These are phyloP conservation scores for Cystofilobasidium bisporidii DNA, from an alignment of 768 basidiomycete species.

Conservation along the genomic window DNA sequence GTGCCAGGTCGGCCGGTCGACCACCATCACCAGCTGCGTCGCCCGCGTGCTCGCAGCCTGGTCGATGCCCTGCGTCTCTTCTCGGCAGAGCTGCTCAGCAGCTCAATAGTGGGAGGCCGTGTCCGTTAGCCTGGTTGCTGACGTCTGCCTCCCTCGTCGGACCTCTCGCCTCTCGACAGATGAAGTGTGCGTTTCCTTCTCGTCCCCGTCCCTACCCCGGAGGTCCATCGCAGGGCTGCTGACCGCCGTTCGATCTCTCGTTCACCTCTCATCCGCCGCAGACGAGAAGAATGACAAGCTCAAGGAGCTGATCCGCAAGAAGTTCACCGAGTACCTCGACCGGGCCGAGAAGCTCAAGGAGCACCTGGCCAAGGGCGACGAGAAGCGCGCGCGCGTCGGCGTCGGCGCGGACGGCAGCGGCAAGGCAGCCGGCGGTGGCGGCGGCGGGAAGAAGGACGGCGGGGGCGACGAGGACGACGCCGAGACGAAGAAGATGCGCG, in stretches of 20 bases:
- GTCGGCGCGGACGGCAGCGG: conserved; percentile 48
- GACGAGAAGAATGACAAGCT: conserved; percentile 94
- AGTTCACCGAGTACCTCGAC: conserved; percentile 82
- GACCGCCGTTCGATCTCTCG: too few relatives aligned
- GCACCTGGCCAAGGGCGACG: conserved; percentile 57
- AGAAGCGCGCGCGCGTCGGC: conserved; percentile 53
- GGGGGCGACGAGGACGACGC: conserved; percentile 81
- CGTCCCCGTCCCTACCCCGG: too few relatives aligned
- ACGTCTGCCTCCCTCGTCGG: not conserved
- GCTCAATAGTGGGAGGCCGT: too few relatives aligned
- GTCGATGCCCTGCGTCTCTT: too few relatives aligned
- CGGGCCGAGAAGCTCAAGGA: conserved; percentile 87
- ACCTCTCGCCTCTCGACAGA: conserved; percentile 1
- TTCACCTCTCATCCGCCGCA: too few relatives aligned
- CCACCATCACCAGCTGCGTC: too few relatives aligned
- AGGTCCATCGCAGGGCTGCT: too few relatives aligned
- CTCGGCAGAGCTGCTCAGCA: too few relatives aligned
- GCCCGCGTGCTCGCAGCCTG: too few relatives aligned
- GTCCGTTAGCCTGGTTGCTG: too few relatives aligned
- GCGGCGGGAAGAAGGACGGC: conserved; percentile 41
- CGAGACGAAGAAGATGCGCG: conserved; percentile 92
- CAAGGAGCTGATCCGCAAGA: conserved; percentile 69
- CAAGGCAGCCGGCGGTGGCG: conserved; percentile 38
- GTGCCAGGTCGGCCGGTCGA: too few relatives aligned
- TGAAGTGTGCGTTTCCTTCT: conserved; percentile 27